Base-by-base conservation (phyloP, 768 basidiomycete species). In the Lactifluus pinguis region DNA sequence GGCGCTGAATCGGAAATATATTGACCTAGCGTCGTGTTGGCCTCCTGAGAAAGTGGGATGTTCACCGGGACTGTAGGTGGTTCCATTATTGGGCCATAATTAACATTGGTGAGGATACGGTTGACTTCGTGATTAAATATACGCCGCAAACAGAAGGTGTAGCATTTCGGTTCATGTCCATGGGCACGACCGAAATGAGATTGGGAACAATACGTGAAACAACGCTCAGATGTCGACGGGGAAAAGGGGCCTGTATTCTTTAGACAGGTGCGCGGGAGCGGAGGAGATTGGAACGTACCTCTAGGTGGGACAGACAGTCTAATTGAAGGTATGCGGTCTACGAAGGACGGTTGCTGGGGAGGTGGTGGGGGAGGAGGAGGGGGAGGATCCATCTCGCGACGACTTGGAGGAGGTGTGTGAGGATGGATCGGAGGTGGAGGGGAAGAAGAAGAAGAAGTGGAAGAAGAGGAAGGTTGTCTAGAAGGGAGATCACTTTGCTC, bases 141-240 rank as follows among this genome's bases (percentile, higher is more conserved):
- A 50, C 68, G 67, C 17, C 74, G 74, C n/a, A 75, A 55, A 60
- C 74, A 75, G n/a, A 75, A 55, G 5, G 73, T 67, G 58, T 71
- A 69, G 60, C 74, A 75, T 63, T 67, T 69, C 3, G 74, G 74
- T 50, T 73, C 70, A 25, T 67, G 56, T n/a, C 68, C 66, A 36
- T 69, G 62, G 11, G 68, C 63, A 21, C 74, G 72, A 10, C 72
- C 71, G 17, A 64, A 62, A 36, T 70, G 60, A 54, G 65, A 68
- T 54, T 75, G 74, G 15, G 71, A 69, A 65, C 74, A 74, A 65
- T 71, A 74, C 2, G 70, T 72, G 53, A 74, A 68, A 63, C 72
- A 75, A n/a, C 71, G 68, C 56, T 74, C 71, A 62, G 72, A 73
- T 15, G 69, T 66, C 38, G 71, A 63, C 30, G 70, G 63, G 10